Evolutionary conservation across 345 rosid genomes (phyloP), one percentile per base, ranked within the genome.

Genomic region (Kandelia obovata): DNA sequence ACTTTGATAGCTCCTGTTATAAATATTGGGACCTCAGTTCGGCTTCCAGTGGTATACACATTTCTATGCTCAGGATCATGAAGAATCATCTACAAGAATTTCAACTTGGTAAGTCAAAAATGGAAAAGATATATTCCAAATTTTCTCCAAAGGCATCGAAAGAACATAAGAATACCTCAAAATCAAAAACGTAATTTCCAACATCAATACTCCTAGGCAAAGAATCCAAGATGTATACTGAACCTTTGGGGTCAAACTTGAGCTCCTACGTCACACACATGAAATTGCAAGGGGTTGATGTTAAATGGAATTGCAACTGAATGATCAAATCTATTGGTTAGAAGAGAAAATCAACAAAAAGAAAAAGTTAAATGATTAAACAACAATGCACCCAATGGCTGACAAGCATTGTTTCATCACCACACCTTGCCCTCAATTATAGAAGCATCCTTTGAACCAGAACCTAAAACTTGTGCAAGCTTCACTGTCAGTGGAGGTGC

Each of bases 401-500:
- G 16, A 34, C 31, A 39, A 15, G 75, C 23, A 26, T 26, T 59
- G 55, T 60, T 51, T 35, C 52, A 74, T 37, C 10, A 53, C 25
- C n/a, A 57, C 65, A 95, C 99, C 95, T 87, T 87, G 64, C 99
- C 92, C 82, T 85, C 92, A 77, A 87, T 80, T 56, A 83, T 76
- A 31, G 92, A 74, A 70, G 81, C 70, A 75, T 75, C 86, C 83
- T 84, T 85, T 62, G 80, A 73, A 77, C 79, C 81, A 71, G 84
- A 77, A 63, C 73, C 73, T 62, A 74, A 79, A 70, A 84, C 92
- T 57, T 78, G 64, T 47, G 80, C 77, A 69, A 92, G 88, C 78
- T 87, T 88, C 81, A 96, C 91, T 43, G 80, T 82, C 75, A 92
- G 78, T 62, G 94, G 80, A 63, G 99, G 99, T 72, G 92, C 87